A percentile compares a stretch with the other conserved stretches of the same genome.
These are phyloP conservation scores for Suillus subaureus DNA, from an alignment of 768 basidiomycete species.

Conservation along the genomic window DNA sequence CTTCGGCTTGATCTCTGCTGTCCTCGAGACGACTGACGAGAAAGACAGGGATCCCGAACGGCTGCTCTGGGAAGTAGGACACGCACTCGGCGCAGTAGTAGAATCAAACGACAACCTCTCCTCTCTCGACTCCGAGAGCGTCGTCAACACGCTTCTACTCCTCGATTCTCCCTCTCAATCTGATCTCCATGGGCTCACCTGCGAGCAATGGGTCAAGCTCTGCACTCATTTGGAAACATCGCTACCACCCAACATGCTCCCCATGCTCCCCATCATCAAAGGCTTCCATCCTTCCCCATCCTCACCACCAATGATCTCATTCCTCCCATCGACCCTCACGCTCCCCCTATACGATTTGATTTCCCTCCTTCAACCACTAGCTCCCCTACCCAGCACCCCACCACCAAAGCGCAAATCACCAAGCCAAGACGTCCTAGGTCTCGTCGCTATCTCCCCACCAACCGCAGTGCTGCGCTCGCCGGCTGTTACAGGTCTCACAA, in stretches of 20 bases:
- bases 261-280: conserved; percentile 6
- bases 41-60: conserved; percentile 27
- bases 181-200: conserved; percentile 51
- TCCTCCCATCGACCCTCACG: conserved; percentile 41
- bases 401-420: conserved; percentile 40
- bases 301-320: conserved; percentile 27
- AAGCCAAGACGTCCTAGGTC: conserved; percentile 58
- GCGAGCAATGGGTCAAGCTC: conserved; percentile 48
- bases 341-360: conserved; percentile 52
- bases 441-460: conserved; percentile 70
- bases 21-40: conserved; percentile 28
- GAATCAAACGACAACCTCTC: conserved; percentile 25
- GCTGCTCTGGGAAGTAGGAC: conserved; percentile 40
- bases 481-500: conserved; percentile 76
- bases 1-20: conserved; percentile 26
- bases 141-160: conserved; percentile 58
- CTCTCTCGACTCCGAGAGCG: conserved; percentile 38
- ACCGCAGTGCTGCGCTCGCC: conserved; percentile 71
- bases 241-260: background rate
- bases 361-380: conserved; percentile 45
- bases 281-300: conserved; percentile 22
- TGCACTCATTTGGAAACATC: conserved; percentile 24
- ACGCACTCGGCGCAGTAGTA: conserved; percentile 34
- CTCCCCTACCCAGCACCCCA: conserved; percentile 54
- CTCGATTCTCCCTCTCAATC: conserved; percentile 50